A percentile compares a stretch with the other conserved stretches of the same genome.
Conservation (phyloP, 306 rosid genomes). For the Lathyrus aphaca region DNA sequence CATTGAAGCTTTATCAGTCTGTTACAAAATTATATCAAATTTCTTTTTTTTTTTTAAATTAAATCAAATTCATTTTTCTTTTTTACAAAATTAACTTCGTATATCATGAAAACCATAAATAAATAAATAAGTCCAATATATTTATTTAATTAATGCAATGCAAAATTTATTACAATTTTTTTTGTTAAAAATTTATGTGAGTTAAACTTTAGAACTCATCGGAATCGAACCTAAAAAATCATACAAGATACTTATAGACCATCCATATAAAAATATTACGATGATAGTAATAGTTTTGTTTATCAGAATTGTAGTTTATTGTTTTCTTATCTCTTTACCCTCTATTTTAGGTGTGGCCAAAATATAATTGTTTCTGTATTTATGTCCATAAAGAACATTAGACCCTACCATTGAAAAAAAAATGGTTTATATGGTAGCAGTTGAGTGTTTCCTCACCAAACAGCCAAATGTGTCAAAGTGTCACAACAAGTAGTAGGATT, state of each 20-base stretch:
- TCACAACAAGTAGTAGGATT: slow-evolving; percentile 23
- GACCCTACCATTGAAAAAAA: slow-evolving; percentile 37
- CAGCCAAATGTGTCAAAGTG: slow-evolving; percentile 44
- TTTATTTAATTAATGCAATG: no score
- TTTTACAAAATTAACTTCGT: background rate
- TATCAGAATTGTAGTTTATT: background rate
- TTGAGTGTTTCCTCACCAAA: slow-evolving; percentile 57
- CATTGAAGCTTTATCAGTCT: slow-evolving; percentile 97
- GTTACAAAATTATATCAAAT: slow-evolving; percentile 3
- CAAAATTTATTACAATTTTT: no score
- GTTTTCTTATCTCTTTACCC: background rate
- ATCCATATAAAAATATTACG: no score
- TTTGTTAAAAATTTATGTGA: no score
- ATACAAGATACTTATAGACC: no score
- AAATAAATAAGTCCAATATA: background rate
- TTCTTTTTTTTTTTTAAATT: no score
- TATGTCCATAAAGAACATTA: slow-evolving; percentile 23
- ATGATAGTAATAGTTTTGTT: no score
- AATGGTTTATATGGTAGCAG: slow-evolving; percentile 41
- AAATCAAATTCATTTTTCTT: background rate
- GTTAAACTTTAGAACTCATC: no score
- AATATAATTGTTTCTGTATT: slow-evolving; percentile 24
- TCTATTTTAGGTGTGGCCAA: slow-evolving; percentile 8
- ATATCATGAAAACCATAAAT: background rate
- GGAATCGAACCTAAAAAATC: no score